Evolutionary conservation across 495 filamentous ascomycete genomes (phyloP), one percentile per base, ranked within the genome.

Genomic region (Aspergillus haitiensis): DNA sequence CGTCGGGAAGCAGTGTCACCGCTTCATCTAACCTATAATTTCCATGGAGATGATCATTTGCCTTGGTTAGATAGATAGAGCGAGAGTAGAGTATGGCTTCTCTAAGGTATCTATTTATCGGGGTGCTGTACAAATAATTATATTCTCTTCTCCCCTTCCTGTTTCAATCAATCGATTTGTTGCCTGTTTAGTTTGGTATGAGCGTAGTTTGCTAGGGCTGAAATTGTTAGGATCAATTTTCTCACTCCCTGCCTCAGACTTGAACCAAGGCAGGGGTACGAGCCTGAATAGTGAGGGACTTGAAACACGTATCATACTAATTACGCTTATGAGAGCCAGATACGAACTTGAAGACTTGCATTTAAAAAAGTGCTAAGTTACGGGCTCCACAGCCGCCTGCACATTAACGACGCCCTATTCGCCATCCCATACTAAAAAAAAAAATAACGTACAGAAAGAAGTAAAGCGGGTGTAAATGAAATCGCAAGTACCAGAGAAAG

Each of bases 391-490:
- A 55, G 59, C 21, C 21, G 21, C 61, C 59, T 58, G 59, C 45
- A 51, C 50, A 67, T 62, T 60, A 69, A 65, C 62, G 68, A 71
- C 65, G 58, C 63, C 72, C 67, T 54, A 62, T 75, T 74, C 74
- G 74, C 74, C 74, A 61, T 57, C 62, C 72, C 69, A 67, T 63
- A 67, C 72, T 27, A 27, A 64, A 65, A 68, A 65, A 68, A 68
- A 60, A 16, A 18, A 73, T 71, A 70, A 48, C 62, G 37, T 64
- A 70, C 64, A 68, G 55, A 72, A 65, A 64, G 16, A 50, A 45
- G 50, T n/a, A 56, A 45, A 59, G 42, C 7, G 35, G 51, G 18
- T 16, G 12, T 27, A 27, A 27, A 27, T 27, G 21, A 27, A 27
- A 27, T 27, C 21, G 21, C 21, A 27, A 35, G 35, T 31, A 50